Evolutionary conservation across 441 rosid species (phyloP).

Genomic region (Biscutella laevigata): DNA sequence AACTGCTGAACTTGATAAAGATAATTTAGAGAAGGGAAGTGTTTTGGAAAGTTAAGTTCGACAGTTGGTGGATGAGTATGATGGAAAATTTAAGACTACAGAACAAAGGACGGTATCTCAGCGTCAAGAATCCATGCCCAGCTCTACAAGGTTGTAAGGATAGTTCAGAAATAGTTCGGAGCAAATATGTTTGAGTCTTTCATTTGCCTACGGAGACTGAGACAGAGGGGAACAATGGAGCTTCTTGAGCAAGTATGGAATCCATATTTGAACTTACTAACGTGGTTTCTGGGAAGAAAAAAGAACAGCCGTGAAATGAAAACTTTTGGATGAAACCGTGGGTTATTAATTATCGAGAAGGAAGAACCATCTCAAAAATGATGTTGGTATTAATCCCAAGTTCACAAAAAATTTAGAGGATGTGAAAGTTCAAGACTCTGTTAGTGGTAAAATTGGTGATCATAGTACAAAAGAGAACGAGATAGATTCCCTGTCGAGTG

Average conservation of each 20-base stretch:
- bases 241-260: conserved; percentile 83
- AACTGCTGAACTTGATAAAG: conserved; percentile 42
- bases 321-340: conserved; percentile 61
- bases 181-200: conserved; percentile 65
- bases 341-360: conserved; percentile 63
- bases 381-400: conserved; percentile 62
- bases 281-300: conserved; percentile 43
- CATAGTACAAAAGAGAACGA: conserved; percentile 58
- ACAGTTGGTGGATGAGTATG: conserved; percentile 54
- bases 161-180: conserved; percentile 46
- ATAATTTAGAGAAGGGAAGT: conserved; percentile 36
- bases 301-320: conserved; percentile 51
- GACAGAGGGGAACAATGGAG: conserved; percentile 71
- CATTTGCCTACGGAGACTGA: conserved; percentile 74
- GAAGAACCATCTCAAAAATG: conserved; percentile 57
- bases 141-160: conserved; percentile 47
- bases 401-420: conserved; percentile 39
- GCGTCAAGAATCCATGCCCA: conserved; percentile 61
- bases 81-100: conserved; percentile 49
- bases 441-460: conserved; percentile 21
- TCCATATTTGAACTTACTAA: conserved; percentile 55
- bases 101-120: conserved; percentile 53
- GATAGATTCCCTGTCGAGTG: conserved; percentile 63
- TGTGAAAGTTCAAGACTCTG: conserved; percentile 27
- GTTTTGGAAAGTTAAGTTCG: conserved; percentile 47